These are phyloP conservation scores for Obba rivulosa DNA, from an alignment of 768 basidiomycete species.

Conservation along the genomic window DNA sequence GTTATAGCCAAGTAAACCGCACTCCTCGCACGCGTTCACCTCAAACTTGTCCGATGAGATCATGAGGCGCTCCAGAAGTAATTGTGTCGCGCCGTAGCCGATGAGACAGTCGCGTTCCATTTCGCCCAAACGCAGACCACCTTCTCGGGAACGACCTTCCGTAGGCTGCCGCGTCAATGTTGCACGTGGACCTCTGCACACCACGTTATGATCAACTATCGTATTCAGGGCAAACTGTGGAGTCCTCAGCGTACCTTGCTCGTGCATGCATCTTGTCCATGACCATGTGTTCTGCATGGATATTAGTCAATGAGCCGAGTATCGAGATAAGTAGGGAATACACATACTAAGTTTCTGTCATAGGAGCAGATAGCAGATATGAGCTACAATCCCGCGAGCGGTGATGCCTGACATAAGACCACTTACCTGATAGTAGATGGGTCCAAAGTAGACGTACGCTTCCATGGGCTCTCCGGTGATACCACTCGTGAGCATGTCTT, in stretches of 20 bases:
- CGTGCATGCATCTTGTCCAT: conserved; percentile 99
- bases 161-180: conserved; percentile 97
- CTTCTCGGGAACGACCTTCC: conserved; percentile 96
- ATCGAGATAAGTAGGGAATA: neutral
- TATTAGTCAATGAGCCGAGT: conserved; percentile 4
- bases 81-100: conserved; percentile 96
- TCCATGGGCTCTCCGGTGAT: conserved; percentile 97
- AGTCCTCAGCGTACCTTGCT: conserved; percentile 57
- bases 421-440: conserved; percentile 92
- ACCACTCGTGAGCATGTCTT: conserved; percentile 97
- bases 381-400: neutral
- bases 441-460: conserved; percentile 97
- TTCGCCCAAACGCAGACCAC: conserved; percentile 93
- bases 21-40: conserved; percentile 91
- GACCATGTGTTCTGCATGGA: conserved; percentile 84
- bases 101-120: conserved; percentile 99
- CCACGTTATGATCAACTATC: neutral
- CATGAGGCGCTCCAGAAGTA: conserved; percentile 96
- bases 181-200: conserved; percentile 82
- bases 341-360: conserved; percentile 87
- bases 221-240: neutral
- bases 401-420: neutral
- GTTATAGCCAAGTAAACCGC: conserved; percentile 91
- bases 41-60: conserved; percentile 98
- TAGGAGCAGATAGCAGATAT: conserved; percentile 6